Evolutionary conservation across 768 basidiomycete genomes (phyloP).

Genomic region (Punctularia strigosozonata): DNA sequence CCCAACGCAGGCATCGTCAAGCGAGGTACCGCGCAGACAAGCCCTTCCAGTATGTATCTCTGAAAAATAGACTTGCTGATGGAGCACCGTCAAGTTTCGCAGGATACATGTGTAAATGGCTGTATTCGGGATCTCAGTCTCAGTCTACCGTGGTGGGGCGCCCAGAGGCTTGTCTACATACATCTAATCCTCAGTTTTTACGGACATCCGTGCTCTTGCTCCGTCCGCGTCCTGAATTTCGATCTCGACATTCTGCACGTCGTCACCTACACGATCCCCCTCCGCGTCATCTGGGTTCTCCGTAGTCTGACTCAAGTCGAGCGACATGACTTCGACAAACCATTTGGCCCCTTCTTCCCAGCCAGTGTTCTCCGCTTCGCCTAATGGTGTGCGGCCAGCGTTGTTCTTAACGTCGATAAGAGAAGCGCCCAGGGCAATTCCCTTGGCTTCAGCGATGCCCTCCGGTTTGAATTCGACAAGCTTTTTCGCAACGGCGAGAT

Average conservation of each 20-base stretch:
- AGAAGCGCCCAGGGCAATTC: constrained; percentile 22
- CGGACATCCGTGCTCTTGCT: constrained; percentile 53
- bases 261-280: constrained; percentile 18
- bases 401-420: constrained; percentile 69
- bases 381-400: constrained; percentile 66
- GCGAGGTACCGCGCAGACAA: too few species aligned
- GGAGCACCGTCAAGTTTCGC: too few species aligned
- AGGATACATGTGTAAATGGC: too few species aligned
- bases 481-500: constrained; percentile 47
- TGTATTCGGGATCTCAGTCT: too few species aligned
- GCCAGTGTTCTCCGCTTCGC: constrained; percentile 66
- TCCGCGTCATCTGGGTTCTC: constrained; percentile 25
- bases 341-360: constrained; percentile 81
- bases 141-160: too few species aligned
- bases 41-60: too few species aligned
- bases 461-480: constrained; percentile 38
- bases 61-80: too few species aligned
- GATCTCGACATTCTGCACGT: constrained; percentile 40
- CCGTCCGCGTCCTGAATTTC: constrained; percentile 68
- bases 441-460: constrained; percentile 11
- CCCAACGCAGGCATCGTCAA: too few species aligned
- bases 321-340: constrained; percentile 72
- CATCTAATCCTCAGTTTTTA: too few species aligned
- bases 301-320: constrained; percentile 36
- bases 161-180: too few species aligned